Percentiles rank a stretch among this genome's conserved stretches.
phyloP scores from a whole-genome alignment of 768 basidiomycete species.

The Pleurotus ostreatus region DNA sequence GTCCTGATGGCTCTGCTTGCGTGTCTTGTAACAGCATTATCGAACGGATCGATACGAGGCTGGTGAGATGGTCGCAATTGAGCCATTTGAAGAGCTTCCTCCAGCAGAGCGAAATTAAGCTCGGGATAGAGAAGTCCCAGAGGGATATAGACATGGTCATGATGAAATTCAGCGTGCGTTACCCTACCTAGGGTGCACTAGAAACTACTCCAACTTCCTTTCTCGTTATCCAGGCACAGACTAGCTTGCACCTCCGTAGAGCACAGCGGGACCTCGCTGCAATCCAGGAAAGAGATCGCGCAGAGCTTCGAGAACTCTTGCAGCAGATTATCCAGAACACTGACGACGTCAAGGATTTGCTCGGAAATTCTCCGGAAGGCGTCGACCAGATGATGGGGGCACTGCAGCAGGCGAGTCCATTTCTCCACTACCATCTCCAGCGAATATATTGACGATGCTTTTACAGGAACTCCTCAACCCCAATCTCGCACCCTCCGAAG shows the following conservation, averaged over 20 bases:
- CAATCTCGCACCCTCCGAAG: conserved; percentile 24
- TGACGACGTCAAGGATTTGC: conserved; percentile 30
- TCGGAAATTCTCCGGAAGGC: conserved; percentile 25
- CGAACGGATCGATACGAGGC: conserved; percentile 24
- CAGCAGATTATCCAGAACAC: conserved; percentile 27
- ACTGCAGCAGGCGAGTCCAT: conserved; percentile 27
- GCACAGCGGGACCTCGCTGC: conserved; percentile 22
- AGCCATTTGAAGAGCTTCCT: conserved; percentile 32
- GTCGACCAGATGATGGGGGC: conserved; percentile 38
- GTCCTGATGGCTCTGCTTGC: not conserved
- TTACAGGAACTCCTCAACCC: conserved; percentile 31
- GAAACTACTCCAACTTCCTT: conserved; percentile 9
- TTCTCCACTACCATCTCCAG: too few species aligned
- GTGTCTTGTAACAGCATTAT: conserved; percentile 20
- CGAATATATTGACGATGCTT: not conserved
- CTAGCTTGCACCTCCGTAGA: conserved; percentile 25
- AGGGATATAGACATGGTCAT: conserved; percentile 32
- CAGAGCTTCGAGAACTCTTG: conserved; percentile 30
- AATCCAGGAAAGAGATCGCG: conserved; percentile 28
- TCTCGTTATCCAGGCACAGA: conserved; percentile 15
- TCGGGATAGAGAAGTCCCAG: conserved; percentile 33
- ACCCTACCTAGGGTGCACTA: not conserved
- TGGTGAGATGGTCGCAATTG: conserved; percentile 32
- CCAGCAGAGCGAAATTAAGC: conserved; percentile 33
- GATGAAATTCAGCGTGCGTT: conserved; percentile 31